Evolutionary conservation across 2,329 filamentous ascomycete species (phyloP), one percentile per base, ranked within the genome.

Genomic region (Whalleya microplaca): DNA sequence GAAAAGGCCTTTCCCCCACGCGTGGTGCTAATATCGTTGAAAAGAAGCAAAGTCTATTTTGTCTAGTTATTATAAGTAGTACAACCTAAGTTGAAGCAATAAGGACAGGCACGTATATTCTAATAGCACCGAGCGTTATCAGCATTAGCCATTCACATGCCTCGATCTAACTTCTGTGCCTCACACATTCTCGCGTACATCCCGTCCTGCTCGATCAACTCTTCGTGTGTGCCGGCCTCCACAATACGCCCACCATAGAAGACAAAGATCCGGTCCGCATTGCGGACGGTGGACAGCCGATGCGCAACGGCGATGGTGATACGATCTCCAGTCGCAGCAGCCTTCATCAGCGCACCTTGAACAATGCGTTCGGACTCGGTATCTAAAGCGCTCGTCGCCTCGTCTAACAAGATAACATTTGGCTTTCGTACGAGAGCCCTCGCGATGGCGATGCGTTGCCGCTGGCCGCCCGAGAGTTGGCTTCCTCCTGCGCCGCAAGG

Each of bases 251-350:
- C 80, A 7, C 76, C 70, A 5, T 82, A 79, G 64, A 87, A 82
- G 0, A 86, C 82, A 59, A 81, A 84, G 29, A 86, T 87, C 2
- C 75, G 68, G 67, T 86, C 81, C 23, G 80, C 72, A 37, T 76
- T 67, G 27, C 71, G 66, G 41, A 69, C 60, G 7, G 67, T 69
- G 2, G 64, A 64, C 16, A 69, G 48, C 1, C 66, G 59, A 21
- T 69, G 67, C 8, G 67, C 67, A 18, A 69, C 65, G 1, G 61
- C 63, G 21, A 69, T 62, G 1, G 64, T 67, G 4, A 63, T 67
- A 5, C 62, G 59, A 16, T 57, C 53, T 5, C 42, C 56, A 9
- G 41, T 23, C 2, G 51, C 14, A 3, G 55, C 58, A 1, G 53
- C 58, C 1, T 42, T 20, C 1, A 44, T 49, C 5, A 61, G 45